Base-by-base conservation (phyloP, 352 stramenopile species). In the Blastocystis sp. region DNA sequence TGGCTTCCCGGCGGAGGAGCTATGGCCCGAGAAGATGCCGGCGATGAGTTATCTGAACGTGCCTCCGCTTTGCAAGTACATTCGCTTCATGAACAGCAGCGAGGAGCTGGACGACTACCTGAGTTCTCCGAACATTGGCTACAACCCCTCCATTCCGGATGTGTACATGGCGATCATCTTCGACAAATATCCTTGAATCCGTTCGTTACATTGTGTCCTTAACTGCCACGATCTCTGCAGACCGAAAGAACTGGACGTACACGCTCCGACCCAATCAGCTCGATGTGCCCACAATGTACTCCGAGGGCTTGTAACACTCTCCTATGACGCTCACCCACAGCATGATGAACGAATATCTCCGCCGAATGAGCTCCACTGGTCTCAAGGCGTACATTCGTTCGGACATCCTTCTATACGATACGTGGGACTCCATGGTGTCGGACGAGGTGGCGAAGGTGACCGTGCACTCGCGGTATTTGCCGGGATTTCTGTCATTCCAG, bases 291-390 rank as follows among this genome's bases (percentile, higher is more conserved):
- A 67, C 26, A 9, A 74, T 89, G 29, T 89, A 89, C 55, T 65
- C 63, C 29, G 79, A 89, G 51, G 79, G 66, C 33, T 69, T 71
- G 79, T 89, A 80, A 4, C 9, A 31, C 19, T 21, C 21, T 13
- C 10, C 3, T 37, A 6, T 59, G 16, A 10, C 13, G 21, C 3
- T 80, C 24, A 77, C 50, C 29, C 41, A 10, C 37, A 89, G 79
- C 33, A 62, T 89, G 55, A 89, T 89, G 79, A 89, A 89, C 51
- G 79, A 89, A 45, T 89, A 80, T 33, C 67, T 39, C 24, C 62
- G 66, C n/a, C 41, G 67, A 29, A 89, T 89, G 79, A 77, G 24
- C 21, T 63, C 63, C 3, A 69, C 60, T 39, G 63, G 51, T 9
- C 79, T 89, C 2, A 41, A 21, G 1, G 35, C 45, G 3, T 89